Conservation (phyloP, 2,329 filamentous ascomycete species). For the Talaromyces sp. region DNA sequence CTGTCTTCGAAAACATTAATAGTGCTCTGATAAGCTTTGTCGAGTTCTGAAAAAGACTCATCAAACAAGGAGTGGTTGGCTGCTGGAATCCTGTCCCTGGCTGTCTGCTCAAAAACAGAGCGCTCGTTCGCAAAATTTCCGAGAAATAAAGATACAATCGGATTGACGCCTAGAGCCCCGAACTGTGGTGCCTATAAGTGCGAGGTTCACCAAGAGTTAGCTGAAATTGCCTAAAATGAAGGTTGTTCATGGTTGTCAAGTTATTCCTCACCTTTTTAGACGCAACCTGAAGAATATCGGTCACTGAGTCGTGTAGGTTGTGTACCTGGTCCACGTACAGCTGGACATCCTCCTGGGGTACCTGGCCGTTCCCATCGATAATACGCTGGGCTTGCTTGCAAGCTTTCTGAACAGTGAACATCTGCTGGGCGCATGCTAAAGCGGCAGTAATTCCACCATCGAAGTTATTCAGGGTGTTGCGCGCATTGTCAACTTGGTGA, state of each 20-base stretch:
- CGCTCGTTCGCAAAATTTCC: not conserved
- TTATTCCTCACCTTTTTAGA: not conserved
- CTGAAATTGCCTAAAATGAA: not conserved
- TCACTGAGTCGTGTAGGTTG: not conserved
- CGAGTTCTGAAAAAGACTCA: not conserved
- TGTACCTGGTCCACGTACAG: not conserved
- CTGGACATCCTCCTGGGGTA: not conserved
- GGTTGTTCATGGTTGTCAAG: not conserved
- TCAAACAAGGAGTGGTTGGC: not conserved
- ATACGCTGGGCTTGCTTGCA: not conserved
- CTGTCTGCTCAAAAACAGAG: not conserved
- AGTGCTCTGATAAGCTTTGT: not conserved
- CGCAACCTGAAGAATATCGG: not conserved
- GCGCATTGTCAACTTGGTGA: not conserved
- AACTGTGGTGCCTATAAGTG: not conserved
- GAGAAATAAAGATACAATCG: not conserved
- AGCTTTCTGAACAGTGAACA: not conserved
- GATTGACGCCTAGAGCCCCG: not conserved
- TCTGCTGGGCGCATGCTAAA: not conserved
- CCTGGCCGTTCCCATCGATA: not conserved
- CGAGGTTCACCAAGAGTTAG: not conserved
- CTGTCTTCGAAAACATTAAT: not conserved
- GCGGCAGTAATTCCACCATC: not conserved
- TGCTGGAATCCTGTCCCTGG: not conserved
- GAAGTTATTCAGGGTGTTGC: not conserved